Evolutionary conservation across 257 asterid genomes (phyloP), one percentile per base, ranked within the genome.

Genomic region (Catharanthus roseus): DNA sequence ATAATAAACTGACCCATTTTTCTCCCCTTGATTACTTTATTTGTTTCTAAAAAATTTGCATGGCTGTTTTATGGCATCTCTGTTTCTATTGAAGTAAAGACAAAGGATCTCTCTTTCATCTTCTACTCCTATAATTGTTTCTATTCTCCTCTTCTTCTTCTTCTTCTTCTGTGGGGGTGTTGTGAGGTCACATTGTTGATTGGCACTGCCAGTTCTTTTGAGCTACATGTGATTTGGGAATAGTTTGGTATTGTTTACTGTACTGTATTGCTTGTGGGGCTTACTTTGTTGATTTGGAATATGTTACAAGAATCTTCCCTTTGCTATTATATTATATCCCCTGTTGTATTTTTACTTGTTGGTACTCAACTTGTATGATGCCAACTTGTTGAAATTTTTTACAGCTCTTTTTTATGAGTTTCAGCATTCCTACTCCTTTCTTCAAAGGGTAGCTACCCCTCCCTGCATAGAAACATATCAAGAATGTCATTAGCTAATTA

Each of bases 1-100:
- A 56, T 51, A 80, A 80, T 72, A 80, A 80, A 62, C 45, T n/a
- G 71, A 60, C 41, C 71, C 56, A 56, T 12, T 70, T 80, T 58
- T 67, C 72, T 68, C 72, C 41, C 38, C 21, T 54, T 47, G 24
- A 4, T 75, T 44, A 34, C 68, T 75, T 54, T 24, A 51, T 29
- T 28, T 26, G 28, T 50, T 24, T 42, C 50, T 68, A 0, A 62
- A 29, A 2, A 3, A 38, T 58, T 18, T 61, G 67, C 67, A 33
- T 61, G 9, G 2, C 19, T 62, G 1, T 1, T 38, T 34, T 19
- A 18, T 62, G 47, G 67, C 29, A 62, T 34, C 45, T 57, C 42
- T 31, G n/a, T n/a, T 16, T 18, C 41, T 58, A 13, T 34, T 11
- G 18, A 62, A 34, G 26, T 62, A 28, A 62, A 34, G 67, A 34